A percentile compares a stretch with the other conserved stretches of the same genome.
Conservation (phyloP, 2,329 filamentous ascomycete species). For the Aspergillus texensis region DNA sequence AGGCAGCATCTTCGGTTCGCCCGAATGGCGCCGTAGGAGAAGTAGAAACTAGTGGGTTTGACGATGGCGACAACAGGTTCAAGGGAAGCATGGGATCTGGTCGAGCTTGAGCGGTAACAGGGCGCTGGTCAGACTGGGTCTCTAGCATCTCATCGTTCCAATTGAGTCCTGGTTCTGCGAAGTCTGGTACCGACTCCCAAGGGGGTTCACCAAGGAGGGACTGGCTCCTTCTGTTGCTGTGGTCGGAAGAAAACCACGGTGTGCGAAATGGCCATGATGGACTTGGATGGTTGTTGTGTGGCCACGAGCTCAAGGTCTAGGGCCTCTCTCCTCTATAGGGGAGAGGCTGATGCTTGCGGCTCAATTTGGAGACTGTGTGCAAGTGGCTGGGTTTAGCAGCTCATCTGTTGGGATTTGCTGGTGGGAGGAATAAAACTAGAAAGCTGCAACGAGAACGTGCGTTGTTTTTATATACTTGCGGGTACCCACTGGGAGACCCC, state of each 20-base stretch:
- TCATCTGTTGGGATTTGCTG: background rate
- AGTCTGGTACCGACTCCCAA: background rate
- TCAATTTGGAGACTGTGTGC: background rate
- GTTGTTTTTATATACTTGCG: too few relatives aligned
- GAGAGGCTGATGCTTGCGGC: background rate
- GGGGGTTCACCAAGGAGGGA: background rate
- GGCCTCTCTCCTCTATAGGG: background rate
- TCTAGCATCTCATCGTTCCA: background rate
- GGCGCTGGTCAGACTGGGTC: background rate
- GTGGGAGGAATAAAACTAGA: too few relatives aligned
- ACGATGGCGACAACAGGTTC: background rate
- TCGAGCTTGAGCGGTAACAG: background rate
- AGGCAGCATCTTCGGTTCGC: background rate
- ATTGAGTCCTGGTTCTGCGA: background rate
- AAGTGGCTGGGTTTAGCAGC: background rate
- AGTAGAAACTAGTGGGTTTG: background rate
- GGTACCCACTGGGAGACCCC: too few relatives aligned
- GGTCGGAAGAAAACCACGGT: background rate
- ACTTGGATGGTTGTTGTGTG: background rate
- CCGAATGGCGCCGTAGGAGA: background rate
- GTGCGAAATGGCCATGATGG: background rate
- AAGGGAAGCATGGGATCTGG: background rate
- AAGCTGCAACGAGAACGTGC: too few relatives aligned
- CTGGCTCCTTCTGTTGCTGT: background rate
- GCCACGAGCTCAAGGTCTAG: background rate